Percentiles rank a stretch among this genome's conserved stretches.
Evolutionary conservation across 192 early-diverging fungal genomes (phyloP).

Genomic region (Chytriomyces confervae): DNA sequence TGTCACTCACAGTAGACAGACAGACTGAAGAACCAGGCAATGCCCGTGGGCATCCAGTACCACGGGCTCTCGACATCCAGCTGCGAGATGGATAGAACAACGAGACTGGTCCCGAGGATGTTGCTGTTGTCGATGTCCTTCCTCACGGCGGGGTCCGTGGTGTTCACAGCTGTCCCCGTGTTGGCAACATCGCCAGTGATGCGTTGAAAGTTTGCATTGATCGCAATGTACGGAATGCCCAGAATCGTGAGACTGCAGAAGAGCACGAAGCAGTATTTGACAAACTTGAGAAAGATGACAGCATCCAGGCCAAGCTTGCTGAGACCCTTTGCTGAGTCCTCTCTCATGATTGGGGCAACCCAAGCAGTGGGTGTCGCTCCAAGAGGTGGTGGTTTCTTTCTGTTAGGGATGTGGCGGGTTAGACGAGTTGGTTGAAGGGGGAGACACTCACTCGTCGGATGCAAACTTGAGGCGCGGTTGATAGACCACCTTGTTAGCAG

Average conservation of each 20-base stretch:
- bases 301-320: conserved; percentile 53
- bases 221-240: conserved; percentile 31
- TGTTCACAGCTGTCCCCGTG: conserved; percentile 7
- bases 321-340: conserved; percentile 41
- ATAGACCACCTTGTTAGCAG: conserved; percentile 51
- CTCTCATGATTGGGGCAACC: conserved; percentile 39
- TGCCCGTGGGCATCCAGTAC: conserved; percentile 42
- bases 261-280: conserved; percentile 37
- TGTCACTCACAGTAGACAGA: conserved; percentile 42
- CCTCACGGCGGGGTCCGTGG: background rate
- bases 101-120: conserved; percentile 39
- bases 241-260: conserved; percentile 36
- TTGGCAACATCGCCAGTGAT: conserved; percentile 21
- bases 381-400: conserved; percentile 46
- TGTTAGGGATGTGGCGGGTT: conserved; percentile 11
- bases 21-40: conserved; percentile 44
- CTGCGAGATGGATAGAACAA: conserved; percentile 42
- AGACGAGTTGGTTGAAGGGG: background rate
- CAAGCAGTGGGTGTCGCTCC: conserved; percentile 37
- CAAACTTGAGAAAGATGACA: conserved; percentile 57
- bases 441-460: conserved; percentile 32
- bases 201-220: conserved; percentile 37
- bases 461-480: conserved; percentile 52
- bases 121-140: conserved; percentile 35
- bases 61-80: conserved; percentile 28